Evolutionary conservation across 495 filamentous ascomycete species (phyloP), one percentile per base, ranked within the genome.

Genomic region (Penicillium coprophilum): DNA sequence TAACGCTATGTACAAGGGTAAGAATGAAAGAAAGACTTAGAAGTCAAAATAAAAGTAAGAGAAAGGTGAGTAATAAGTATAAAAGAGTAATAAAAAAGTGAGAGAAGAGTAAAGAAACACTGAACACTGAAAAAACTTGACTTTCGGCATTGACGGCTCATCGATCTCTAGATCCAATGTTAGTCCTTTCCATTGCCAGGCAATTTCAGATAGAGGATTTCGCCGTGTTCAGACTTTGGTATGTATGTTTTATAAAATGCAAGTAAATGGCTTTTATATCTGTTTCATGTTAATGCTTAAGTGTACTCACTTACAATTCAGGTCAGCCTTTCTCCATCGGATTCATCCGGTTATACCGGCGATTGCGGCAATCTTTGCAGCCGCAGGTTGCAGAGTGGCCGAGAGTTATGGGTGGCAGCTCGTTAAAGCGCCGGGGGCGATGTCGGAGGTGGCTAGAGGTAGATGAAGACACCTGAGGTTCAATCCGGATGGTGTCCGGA

Each of bases 31-130:
- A 40, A 40, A 40, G 38, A 40, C 38, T 40, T 40, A 40, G 38
- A 40, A 40, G 38, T 40, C n/a, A 40, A 40, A 40, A 40, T 40
- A 40, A 40, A 40, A 40, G 38, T 40, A 40, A 40, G n/a, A 40
- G 38, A 40, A 19, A 40, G 38, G 38, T 40, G n/a, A 40, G 19
- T 40, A 40, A 40, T 19, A 40, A 40, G 38, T 40, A 40, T 40
- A 40, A 40, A 40, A 19, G 19, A 40, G 38, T 40, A 40, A 40
- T 40, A 19, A 40, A 40, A 40, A 40, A 40, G 38, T 40, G n/a
- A 40, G 19, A 6, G 19, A 40, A 19, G 19, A 40, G n/a, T 40
- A 6, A 40, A 40, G 19, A n/a, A 40, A 40, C 19, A 40, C n/a
- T 40, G 7, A 40, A 40, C 38, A 40, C 38, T 40, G n/a, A 40